These are phyloP conservation scores for Phoenix dactylifera DNA, from an alignment of 176 grass and related monocot species.

Conservation along the genomic window DNA sequence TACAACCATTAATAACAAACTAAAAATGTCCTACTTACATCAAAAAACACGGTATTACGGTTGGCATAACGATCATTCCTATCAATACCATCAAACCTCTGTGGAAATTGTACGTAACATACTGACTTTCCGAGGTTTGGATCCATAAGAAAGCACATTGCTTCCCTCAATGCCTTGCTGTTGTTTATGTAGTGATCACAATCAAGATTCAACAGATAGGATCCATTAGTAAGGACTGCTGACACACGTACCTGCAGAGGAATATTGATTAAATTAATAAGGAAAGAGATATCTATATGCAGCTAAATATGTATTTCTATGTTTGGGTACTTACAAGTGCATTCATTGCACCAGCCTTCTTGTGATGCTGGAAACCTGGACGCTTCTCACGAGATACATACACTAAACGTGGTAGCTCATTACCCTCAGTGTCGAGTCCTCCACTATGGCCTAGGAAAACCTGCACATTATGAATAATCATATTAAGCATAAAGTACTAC, in stretches of 20 bases:
- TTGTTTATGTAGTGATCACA: conserved; percentile 99
- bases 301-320: conserved; percentile 11
- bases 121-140: conserved; percentile 85
- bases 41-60: conserved; percentile 94
- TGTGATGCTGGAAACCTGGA: conserved; percentile 92
- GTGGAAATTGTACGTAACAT: conserved; percentile 94
- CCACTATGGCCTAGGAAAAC: conserved; percentile 98
- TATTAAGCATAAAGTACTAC: conserved; percentile 2
- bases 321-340: conserved; percentile 74
- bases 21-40: conserved; percentile 49
- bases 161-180: conserved; percentile 84
- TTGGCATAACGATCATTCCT: conserved; percentile 95
- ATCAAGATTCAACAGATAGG: conserved; percentile 96
- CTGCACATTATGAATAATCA: conserved; percentile 32
- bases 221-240: conserved; percentile 97
- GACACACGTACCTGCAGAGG: conserved; percentile 80
- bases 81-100: conserved; percentile 96
- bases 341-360: conserved; percentile 99
- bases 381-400: conserved; percentile 99
- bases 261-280: conserved; percentile 17
- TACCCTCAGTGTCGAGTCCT: conserved; percentile 78
- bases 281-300: conserved; percentile 4
- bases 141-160: conserved; percentile 99
- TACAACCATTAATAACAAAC: too few species aligned
- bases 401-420: conserved; percentile 93